Percentiles rank a stretch among this genome's conserved stretches.
Evolutionary conservation across 116 monocot genomes (phyloP).

Genomic region (Iris pallida): DNA sequence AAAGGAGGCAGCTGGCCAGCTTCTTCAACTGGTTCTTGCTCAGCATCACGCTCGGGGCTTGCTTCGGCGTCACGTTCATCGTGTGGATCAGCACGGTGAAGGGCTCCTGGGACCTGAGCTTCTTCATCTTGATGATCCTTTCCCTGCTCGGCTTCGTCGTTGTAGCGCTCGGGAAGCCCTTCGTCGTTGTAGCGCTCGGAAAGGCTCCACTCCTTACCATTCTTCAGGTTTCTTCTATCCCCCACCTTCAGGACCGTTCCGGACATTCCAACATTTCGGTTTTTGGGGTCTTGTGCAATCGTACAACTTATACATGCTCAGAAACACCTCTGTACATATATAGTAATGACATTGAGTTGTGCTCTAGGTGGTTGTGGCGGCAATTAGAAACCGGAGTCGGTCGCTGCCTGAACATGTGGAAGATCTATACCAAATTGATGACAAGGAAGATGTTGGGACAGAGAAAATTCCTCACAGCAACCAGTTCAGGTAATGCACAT

Average conservation of each 20-base stretch:
- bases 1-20: constrained; percentile 7
- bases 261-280: too few relatives aligned
- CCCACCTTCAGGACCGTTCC: too few relatives aligned
- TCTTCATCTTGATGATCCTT: background rate
- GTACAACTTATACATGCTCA: too few relatives aligned
- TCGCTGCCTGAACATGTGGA: background rate
- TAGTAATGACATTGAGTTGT: background rate
- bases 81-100: constrained; percentile 7
- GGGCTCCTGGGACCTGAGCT: constrained; percentile 11
- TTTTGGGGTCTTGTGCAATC: too few relatives aligned
- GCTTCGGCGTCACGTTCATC: constrained; percentile 4
- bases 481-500: constrained; percentile 17
- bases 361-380: constrained; percentile 12
- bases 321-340: too few relatives aligned
- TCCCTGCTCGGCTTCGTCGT: background rate
- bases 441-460: constrained; percentile 2
- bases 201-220: constrained; percentile 3
- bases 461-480: constrained; percentile 21
- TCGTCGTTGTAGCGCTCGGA: background rate
- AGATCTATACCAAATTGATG: constrained; percentile 13
- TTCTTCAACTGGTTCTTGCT: constrained; percentile 13
- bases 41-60: constrained; percentile 8
- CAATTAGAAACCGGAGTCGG: constrained; percentile 13
- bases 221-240: constrained; percentile 1
- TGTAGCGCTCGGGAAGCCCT: constrained; percentile 5